Percentiles rank a stretch among this genome's conserved stretches.
Conservation (phyloP, 192 early-diverging fungal species). For the Backusella luteola region DNA sequence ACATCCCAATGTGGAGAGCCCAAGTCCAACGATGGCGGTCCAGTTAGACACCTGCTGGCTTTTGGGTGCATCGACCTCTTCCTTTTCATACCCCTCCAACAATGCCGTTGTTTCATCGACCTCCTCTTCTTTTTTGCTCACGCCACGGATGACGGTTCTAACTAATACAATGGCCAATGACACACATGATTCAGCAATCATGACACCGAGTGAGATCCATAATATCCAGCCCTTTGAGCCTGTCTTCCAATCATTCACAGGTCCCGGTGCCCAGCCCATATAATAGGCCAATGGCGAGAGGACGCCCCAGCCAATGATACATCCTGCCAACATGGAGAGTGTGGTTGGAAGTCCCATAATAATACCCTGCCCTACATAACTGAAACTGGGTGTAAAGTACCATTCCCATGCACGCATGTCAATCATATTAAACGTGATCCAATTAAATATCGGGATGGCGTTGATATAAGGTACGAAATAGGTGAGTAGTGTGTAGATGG, state of each 20-base stretch:
- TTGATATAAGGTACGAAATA: conserved; percentile 60
- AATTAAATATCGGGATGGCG: conserved; percentile 58
- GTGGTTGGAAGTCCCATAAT: conserved; percentile 82
- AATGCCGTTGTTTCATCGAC: neutral
- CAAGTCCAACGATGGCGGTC: conserved; percentile 64
- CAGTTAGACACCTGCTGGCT: conserved; percentile 60
- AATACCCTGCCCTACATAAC: conserved; percentile 78
- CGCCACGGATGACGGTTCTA: conserved; percentile 36
- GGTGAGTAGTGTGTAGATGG: conserved; percentile 59
- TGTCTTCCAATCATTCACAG: conserved; percentile 65
- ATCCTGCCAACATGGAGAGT: conserved; percentile 66
- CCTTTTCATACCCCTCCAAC: neutral
- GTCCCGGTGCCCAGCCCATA: conserved; percentile 68
- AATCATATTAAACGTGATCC: conserved; percentile 44
- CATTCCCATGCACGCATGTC: conserved; percentile 63
- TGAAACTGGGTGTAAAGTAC: conserved; percentile 70
- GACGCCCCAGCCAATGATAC: conserved; percentile 72
- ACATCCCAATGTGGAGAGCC: conserved; percentile 58
- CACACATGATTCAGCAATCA: conserved; percentile 72
- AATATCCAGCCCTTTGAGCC: conserved; percentile 77
- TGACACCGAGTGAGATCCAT: conserved; percentile 77
- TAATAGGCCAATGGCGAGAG: conserved; percentile 65
- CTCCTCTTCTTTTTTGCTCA: neutral
- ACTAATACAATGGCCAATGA: conserved; percentile 55
- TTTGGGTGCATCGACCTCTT: conserved; percentile 40